A percentile compares a stretch with the other conserved stretches of the same genome.
These are phyloP conservation scores for Neurospora cerealis DNA, from an alignment of 495 filamentous ascomycete species.

Conservation along the genomic window DNA sequence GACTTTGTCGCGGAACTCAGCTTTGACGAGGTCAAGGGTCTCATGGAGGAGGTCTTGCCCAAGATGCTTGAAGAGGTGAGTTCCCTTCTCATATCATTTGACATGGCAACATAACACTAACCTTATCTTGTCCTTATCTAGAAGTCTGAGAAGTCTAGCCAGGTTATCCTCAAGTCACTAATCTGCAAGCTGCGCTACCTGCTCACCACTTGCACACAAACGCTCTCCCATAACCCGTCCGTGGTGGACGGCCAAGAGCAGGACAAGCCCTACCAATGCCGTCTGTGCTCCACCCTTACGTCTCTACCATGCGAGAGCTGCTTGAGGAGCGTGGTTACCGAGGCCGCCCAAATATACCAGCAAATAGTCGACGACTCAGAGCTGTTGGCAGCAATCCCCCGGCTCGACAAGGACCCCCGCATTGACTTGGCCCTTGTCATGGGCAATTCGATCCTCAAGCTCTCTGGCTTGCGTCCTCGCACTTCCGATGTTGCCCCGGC, in stretches of 20 bases:
- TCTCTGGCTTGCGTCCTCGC: constrained; percentile 22
- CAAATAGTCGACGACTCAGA: constrained; percentile 17
- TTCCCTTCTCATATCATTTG: neutral
- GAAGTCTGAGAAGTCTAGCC: constrained; percentile 8
- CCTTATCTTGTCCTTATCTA: neutral
- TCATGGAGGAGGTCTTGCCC: constrained; percentile 19
- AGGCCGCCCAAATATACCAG: constrained; percentile 19
- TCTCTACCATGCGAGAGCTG: constrained; percentile 22
- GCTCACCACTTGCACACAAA: constrained; percentile 23
- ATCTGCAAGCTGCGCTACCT: constrained; percentile 22
- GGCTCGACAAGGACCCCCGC: constrained; percentile 30
- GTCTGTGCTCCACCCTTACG: constrained; percentile 13
- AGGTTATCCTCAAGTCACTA: constrained; percentile 15
- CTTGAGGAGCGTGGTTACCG: constrained; percentile 20
- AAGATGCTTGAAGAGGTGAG: constrained; percentile 17
- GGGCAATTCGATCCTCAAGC: constrained; percentile 34
- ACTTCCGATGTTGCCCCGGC: constrained; percentile 9
- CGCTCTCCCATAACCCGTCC: constrained; percentile 14
- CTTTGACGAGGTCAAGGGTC: constrained; percentile 18
- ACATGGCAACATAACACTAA: neutral
- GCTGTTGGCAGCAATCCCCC: constrained; percentile 15
- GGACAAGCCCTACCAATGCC: constrained; percentile 18
- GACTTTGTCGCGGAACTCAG: constrained; percentile 20
- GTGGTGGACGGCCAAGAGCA: constrained; percentile 13
- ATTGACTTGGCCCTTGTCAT: constrained; percentile 34